phyloP scores from a whole-genome alignment of 2,329 filamentous ascomycete genomes.

The Sporothrix protearum region DNA sequence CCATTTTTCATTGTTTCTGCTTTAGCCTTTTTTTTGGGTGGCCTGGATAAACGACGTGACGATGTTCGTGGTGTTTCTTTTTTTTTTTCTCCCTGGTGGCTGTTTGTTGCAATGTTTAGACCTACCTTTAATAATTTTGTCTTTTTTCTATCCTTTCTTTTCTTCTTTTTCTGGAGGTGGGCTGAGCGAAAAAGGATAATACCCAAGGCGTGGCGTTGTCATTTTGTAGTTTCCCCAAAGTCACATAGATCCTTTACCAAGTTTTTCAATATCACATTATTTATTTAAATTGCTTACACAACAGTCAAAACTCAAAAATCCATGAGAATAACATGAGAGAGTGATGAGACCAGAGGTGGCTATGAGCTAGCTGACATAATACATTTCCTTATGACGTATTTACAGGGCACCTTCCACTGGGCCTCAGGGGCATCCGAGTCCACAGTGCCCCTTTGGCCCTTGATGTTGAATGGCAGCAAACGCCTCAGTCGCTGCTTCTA shows the following conservation, averaged over 20 bases:
- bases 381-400: background rate
- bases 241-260: background rate
- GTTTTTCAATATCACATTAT: background rate
- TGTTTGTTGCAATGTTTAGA: background rate
- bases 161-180: background rate
- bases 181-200: constrained; percentile 4
- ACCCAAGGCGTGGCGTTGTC: background rate
- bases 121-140: background rate
- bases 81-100: background rate
- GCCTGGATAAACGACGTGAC: constrained; percentile 9
- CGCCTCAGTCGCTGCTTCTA: background rate
- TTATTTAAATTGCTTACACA: background rate
- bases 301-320: background rate
- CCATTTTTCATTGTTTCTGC: background rate
- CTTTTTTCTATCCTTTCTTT: background rate
- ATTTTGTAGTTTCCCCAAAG: background rate
- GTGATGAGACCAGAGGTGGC: background rate
- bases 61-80: background rate
- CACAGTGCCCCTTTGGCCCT: too few species aligned
- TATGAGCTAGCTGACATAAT: background rate
- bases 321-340: background rate
- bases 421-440: background rate
- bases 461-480: background rate
- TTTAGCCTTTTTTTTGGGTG: background rate
- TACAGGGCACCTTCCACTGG: background rate